Evolutionary conservation across 495 filamentous ascomycete genomes (phyloP), one percentile per base, ranked within the genome.

Genomic region (Pyronema omphalodes): DNA sequence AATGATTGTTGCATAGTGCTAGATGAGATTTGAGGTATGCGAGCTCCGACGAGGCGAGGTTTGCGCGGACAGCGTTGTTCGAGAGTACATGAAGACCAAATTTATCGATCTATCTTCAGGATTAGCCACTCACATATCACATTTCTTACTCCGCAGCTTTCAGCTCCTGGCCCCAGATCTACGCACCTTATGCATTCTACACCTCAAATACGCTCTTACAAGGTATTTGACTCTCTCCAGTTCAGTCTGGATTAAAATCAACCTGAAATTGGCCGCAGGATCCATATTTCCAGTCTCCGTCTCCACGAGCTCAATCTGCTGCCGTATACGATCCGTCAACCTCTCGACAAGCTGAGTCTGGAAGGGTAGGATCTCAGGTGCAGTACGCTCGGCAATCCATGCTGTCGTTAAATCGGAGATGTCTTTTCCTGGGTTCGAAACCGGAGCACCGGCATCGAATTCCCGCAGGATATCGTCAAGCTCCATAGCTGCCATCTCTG

Each of bases 201-300:
- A 77, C 46, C 91, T 76, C 41, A 96, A 72, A 56, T 86, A 81
- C n/a, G 80, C 82, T 54, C 91, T 79, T 37, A 95, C 73, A 37
- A 96, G 73, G 64, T 83, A 96, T 71, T 93, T 93, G 67, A 82
- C 89, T 39, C 91, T 73, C 67, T 94, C 84, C 48, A 96, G 79
- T 72, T 98, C 91, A 23, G 93, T 96, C 72, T 98, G 91, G 53
- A 95, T 79, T 57, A 98, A 82, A 45, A 95, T 93, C 59, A 96
- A 81, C 57, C 75, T 77, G 66, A 98, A 93, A 67, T 93, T 94
- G 53, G 84, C 79, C 61, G 81, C 88, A 9, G 87, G 81, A 61
- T 91, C 86, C 73, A 87, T 75, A 59, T 81, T 77, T 55, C 78
- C 83, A 39, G 82, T 86, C 68, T 85, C 76, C 55, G 80, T 76